phyloP scores from a whole-genome alignment of 345 rosid genomes.

The Adansonia digitata region DNA sequence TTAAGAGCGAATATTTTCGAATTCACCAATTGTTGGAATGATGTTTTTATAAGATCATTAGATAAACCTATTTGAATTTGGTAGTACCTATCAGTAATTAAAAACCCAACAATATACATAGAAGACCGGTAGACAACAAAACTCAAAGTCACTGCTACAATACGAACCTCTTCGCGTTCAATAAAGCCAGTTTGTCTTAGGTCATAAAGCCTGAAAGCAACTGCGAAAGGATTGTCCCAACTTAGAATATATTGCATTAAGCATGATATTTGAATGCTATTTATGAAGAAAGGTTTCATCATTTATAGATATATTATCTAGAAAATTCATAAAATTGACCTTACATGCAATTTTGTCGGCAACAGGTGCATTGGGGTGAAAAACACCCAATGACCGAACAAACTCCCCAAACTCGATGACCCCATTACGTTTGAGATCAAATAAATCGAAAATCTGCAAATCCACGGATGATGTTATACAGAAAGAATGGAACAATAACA shows the following conservation, averaged over 20 bases:
- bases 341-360: slow-evolving; percentile 71
- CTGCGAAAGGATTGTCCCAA: slow-evolving; percentile 34
- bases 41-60: not conserved
- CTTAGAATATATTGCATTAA: not conserved
- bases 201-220: slow-evolving; percentile 83
- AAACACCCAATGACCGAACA: slow-evolving; percentile 75
- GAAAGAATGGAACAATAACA: not conserved
- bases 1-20: not conserved
- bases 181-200: slow-evolving; percentile 82
- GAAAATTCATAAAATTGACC: slow-evolving; percentile 12
- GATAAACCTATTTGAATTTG: not conserved
- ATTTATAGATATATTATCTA: not conserved
- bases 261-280: not conserved
- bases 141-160: not conserved
- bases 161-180: slow-evolving; percentile 76
- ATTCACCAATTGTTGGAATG: not conserved
- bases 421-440: slow-evolving; percentile 85
- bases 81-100: not conserved
- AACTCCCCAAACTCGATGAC: slow-evolving; percentile 90
- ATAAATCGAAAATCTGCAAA: slow-evolving; percentile 68
- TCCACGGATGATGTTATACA: not conserved
- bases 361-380: slow-evolving; percentile 70
- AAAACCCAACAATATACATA: not conserved
- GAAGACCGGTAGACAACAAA: not conserved
- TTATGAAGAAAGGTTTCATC: not conserved